These are phyloP conservation scores for Plasmodium knowlesi DNA, from an alignment of 169 alveolate genomes.

Conservation along the genomic window DNA sequence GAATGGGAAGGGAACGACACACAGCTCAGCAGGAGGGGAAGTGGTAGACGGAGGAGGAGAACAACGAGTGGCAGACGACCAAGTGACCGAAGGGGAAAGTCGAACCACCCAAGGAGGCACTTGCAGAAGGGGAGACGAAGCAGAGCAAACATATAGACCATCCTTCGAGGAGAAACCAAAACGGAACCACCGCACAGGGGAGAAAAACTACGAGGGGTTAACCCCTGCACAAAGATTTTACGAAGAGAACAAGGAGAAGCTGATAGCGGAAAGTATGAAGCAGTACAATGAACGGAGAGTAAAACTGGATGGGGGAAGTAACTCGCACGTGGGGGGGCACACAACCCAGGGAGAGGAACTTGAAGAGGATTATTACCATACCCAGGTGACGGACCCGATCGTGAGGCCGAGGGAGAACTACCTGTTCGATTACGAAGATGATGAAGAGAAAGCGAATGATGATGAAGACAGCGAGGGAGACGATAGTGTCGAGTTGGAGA, in stretches of 20 bases:
- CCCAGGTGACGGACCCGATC: slow-evolving; percentile 76
- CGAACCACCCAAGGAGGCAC: too few species aligned
- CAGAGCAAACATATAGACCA: neutral
- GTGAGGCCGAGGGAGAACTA: slow-evolving; percentile 79
- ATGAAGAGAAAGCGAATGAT: neutral
- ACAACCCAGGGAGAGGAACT: slow-evolving; percentile 42
- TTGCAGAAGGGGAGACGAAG: too few species aligned
- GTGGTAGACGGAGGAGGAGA: neutral
- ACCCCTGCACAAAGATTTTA: slow-evolving; percentile 85
- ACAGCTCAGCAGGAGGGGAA: neutral
- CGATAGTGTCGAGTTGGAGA: slow-evolving; percentile 76
- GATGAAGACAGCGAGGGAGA: neutral
- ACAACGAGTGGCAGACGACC: neutral
- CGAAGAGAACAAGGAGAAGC: slow-evolving; percentile 82
- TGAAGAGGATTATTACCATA: slow-evolving; percentile 79
- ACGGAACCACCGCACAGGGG: neutral
- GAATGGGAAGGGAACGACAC: neutral
- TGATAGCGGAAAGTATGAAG: slow-evolving; percentile 73
- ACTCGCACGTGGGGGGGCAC: slow-evolving; percentile 4
- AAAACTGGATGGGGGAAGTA: slow-evolving; percentile 13
- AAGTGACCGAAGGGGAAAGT: neutral
- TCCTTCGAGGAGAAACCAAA: neutral
- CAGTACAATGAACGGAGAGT: slow-evolving; percentile 77
- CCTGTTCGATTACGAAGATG: slow-evolving; percentile 85
- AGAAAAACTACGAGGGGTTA: slow-evolving; percentile 19